These are phyloP conservation scores for Trichosporon sp. DNA, from an alignment of 1,284 basidiomycete genomes.

Conservation along the genomic window DNA sequence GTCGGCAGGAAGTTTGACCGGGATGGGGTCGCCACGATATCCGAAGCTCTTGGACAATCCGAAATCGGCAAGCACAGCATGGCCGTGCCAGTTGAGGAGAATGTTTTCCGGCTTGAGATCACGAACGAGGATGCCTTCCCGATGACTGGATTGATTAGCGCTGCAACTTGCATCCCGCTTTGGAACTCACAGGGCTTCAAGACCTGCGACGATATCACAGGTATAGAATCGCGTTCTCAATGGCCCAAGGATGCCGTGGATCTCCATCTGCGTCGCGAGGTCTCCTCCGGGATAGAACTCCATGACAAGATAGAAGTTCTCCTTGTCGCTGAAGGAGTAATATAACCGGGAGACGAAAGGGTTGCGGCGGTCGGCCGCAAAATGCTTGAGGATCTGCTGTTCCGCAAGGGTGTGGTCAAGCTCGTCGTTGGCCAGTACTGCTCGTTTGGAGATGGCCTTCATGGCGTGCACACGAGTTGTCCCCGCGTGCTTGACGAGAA, in stretches of 20 bases:
- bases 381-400: slow-evolving; percentile 86
- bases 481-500: slow-evolving; percentile 77
- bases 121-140: slow-evolving; percentile 58
- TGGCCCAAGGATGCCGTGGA: slow-evolving; percentile 87
- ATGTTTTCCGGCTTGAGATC: slow-evolving; percentile 74
- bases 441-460: slow-evolving; percentile 95
- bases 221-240: slow-evolving; percentile 94
- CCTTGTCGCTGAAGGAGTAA: slow-evolving; percentile 95
- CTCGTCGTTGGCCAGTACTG: slow-evolving; percentile 93
- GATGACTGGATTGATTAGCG: slow-evolving; percentile 46
- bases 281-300: slow-evolving; percentile 97
- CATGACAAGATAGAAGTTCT: slow-evolving; percentile 72
- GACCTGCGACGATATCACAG: slow-evolving; percentile 91
- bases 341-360: slow-evolving; percentile 92
- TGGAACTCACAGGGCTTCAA: slow-evolving; percentile 70
- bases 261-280: slow-evolving; percentile 90
- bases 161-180: neutral
- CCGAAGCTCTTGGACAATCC: slow-evolving; percentile 61
- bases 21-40: slow-evolving; percentile 48
- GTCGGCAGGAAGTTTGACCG: slow-evolving; percentile 36
- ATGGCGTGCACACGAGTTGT: slow-evolving; percentile 78
- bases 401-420: slow-evolving; percentile 93
- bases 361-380: slow-evolving; percentile 71
- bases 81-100: slow-evolving; percentile 86
- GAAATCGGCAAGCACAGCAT: slow-evolving; percentile 95